phyloP scores from a whole-genome alignment of 257 asterid species.

The Handroanthus guayacan region DNA sequence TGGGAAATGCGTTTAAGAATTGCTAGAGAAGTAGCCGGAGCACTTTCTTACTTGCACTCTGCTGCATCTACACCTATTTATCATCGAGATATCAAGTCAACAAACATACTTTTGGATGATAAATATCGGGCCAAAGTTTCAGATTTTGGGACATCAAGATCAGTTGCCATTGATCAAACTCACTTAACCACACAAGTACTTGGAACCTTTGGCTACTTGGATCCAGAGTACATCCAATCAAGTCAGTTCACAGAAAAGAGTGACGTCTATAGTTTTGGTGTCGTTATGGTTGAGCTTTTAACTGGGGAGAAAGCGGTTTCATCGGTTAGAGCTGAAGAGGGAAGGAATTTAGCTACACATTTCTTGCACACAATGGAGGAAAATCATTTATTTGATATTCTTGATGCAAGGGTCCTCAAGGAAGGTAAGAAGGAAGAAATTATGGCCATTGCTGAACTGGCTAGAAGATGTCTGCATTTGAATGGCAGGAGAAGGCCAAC shows the following conservation, averaged over 20 bases:
- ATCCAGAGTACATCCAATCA: constrained; percentile 50
- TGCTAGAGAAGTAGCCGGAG: constrained; percentile 43
- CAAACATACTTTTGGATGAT: constrained; percentile 43
- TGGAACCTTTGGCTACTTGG: constrained; percentile 53
- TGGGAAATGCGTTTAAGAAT: constrained; percentile 43
- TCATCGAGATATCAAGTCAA: constrained; percentile 48
- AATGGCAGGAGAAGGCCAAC: constrained; percentile 54
- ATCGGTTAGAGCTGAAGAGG: constrained; percentile 35
- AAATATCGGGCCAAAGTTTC: constrained; percentile 41
- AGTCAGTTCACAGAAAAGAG: constrained; percentile 47
- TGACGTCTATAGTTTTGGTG: constrained; percentile 45
- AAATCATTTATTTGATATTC: constrained; percentile 37
- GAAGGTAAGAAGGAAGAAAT: constrained; percentile 42
- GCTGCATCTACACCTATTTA: constrained; percentile 43
- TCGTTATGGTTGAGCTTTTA: constrained; percentile 49
- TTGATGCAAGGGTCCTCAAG: constrained; percentile 44
- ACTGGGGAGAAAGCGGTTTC: constrained; percentile 47
- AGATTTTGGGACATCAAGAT: constrained; percentile 48
- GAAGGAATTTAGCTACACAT: constrained; percentile 41
- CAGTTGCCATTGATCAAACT: constrained; percentile 42
- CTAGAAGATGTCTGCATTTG: constrained; percentile 47
- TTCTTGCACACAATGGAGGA: constrained; percentile 49
- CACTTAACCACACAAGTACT: constrained; percentile 46
- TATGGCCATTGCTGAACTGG: constrained; percentile 39
- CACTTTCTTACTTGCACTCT: constrained; percentile 48